Evolutionary conservation across 2,329 filamentous ascomycete species (phyloP).

Genomic region (Ilyonectria robusta): DNA sequence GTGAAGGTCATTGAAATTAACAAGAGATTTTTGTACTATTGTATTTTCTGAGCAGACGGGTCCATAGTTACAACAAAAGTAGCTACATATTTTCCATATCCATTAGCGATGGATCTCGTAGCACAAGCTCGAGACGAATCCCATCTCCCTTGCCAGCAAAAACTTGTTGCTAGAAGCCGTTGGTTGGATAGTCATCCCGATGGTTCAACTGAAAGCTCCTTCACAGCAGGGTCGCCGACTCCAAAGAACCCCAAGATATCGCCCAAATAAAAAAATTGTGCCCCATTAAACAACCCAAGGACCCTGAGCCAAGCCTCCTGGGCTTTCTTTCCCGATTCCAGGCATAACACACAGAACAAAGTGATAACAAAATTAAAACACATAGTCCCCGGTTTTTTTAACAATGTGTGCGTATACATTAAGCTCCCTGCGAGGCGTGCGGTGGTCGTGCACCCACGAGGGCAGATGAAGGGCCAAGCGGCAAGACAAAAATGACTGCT

Average conservation of each 20-base stretch:
- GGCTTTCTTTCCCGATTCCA: conserved; percentile 48
- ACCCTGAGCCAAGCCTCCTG: conserved; percentile 51
- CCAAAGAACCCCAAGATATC: conserved; percentile 26
- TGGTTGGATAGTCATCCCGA: conserved; percentile 22
- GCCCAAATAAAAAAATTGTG: conserved; percentile 34
- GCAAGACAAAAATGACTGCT: conserved; percentile 36
- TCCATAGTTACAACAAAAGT: conserved; percentile 27
- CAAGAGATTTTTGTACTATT: conserved; percentile 17
- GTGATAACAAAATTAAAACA: conserved; percentile 46
- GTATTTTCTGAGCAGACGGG: conserved; percentile 31
- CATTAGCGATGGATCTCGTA: conserved; percentile 23
- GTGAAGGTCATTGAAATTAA: not conserved
- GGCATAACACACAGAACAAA: conserved; percentile 41
- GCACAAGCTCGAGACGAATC: conserved; percentile 23
- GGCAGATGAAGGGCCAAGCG: conserved; percentile 43
- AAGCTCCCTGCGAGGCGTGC: conserved; percentile 43
- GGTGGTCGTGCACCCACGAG: conserved; percentile 43
- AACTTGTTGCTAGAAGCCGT: conserved; percentile 5
- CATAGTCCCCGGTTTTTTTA: conserved; percentile 43
- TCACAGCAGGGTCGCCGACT: conserved; percentile 20
- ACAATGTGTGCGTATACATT: conserved; percentile 51
- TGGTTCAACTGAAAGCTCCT: conserved; percentile 23
- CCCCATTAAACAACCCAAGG: conserved; percentile 44
- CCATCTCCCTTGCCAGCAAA: conserved; percentile 18
- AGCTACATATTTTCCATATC: conserved; percentile 31